A percentile compares a stretch with the other conserved stretches of the same genome.
These are phyloP conservation scores for Thalia dealbata DNA, from an alignment of 176 grass and related monocot genomes.

Conservation along the genomic window DNA sequence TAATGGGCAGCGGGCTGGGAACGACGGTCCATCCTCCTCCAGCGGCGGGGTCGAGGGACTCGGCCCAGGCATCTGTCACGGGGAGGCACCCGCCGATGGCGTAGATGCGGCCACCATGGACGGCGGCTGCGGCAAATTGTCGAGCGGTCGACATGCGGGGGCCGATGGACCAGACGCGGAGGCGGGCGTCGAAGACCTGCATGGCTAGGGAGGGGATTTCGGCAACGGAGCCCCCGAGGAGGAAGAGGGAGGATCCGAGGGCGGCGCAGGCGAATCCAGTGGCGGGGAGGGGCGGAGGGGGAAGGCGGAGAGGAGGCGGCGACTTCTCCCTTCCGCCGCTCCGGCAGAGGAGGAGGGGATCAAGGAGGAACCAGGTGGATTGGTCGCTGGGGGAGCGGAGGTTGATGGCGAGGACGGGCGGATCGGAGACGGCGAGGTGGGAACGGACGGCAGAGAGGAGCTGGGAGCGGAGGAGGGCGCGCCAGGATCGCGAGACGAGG, in stretches of 20 bases:
- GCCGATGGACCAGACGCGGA: conserved; percentile 52
- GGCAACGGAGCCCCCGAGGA: conserved; percentile 52
- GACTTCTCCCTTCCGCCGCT: conserved; percentile 11
- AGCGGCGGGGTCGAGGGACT: conserved; percentile 40
- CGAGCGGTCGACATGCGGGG: conserved; percentile 65
- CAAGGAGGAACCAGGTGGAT: conserved; percentile 50
- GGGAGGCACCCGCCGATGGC: conserved; percentile 68
- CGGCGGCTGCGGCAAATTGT: conserved; percentile 50
- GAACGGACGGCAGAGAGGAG: conserved; percentile 40
- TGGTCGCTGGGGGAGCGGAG: conserved; percentile 38
- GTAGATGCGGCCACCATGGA: conserved; percentile 21
- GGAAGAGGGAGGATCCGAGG: conserved; percentile 30
- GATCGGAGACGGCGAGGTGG: conserved; percentile 27
- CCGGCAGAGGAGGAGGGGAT: conserved; percentile 34
- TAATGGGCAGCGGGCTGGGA: conserved; percentile 44
- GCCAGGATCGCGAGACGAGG: conserved; percentile 58
- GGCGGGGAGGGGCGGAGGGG: conserved; percentile 32
- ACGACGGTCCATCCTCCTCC: conserved; percentile 31
- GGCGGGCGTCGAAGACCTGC: conserved; percentile 47
- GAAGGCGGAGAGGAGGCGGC: conserved; percentile 29
- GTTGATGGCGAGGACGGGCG: conserved; percentile 42
- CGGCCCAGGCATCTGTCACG: conserved; percentile 49
- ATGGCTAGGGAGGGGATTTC: conserved; percentile 36
- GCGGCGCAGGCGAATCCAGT: conserved; percentile 35
- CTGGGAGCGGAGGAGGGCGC: conserved; percentile 38